phyloP scores from a whole-genome alignment of 768 basidiomycete genomes.

The Mycena floridula region DNA sequence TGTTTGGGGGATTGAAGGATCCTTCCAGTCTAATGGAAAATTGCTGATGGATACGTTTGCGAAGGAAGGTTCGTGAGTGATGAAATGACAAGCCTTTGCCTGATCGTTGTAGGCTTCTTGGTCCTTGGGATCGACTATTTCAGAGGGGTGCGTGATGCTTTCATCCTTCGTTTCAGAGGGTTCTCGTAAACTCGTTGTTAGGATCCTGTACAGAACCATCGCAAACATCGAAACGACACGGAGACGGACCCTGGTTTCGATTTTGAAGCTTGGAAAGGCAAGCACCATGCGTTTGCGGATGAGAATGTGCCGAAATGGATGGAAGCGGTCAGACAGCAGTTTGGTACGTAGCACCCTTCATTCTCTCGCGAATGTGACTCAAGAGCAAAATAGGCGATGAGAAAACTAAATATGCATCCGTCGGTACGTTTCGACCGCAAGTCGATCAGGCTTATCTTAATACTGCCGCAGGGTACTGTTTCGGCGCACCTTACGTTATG shows the following conservation, averaged over 20 bases:
- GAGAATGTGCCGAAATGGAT: constrained; percentile 32
- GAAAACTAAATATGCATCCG: not conserved
- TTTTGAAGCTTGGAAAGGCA: constrained; percentile 25
- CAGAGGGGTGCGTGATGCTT: constrained; percentile 21
- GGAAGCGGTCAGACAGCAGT: constrained; percentile 29
- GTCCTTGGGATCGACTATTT: constrained; percentile 44
- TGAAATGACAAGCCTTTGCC: no score
- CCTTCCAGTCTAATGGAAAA: constrained; percentile 48
- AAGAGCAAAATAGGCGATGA: not conserved
- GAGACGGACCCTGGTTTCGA: constrained; percentile 17
- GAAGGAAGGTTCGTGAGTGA: constrained; percentile 36
- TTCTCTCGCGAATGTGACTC: not conserved
- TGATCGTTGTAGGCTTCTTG: constrained; percentile 35
- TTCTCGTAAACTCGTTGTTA: not conserved
- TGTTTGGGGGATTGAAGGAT: constrained; percentile 47
- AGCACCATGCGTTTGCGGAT: constrained; percentile 21
- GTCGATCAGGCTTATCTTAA: not conserved
- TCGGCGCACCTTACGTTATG: constrained; percentile 35
- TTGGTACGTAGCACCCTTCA: constrained; percentile 22
- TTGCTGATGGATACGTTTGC: constrained; percentile 62
- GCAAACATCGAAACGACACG: constrained; percentile 12
- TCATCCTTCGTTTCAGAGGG: not conserved
- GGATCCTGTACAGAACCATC: constrained; percentile 28
- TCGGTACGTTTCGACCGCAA: not conserved
- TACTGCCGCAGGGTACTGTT: constrained; percentile 37